phyloP scores from a whole-genome alignment of 2,329 filamentous ascomycete genomes.

The Phoma sp. region DNA sequence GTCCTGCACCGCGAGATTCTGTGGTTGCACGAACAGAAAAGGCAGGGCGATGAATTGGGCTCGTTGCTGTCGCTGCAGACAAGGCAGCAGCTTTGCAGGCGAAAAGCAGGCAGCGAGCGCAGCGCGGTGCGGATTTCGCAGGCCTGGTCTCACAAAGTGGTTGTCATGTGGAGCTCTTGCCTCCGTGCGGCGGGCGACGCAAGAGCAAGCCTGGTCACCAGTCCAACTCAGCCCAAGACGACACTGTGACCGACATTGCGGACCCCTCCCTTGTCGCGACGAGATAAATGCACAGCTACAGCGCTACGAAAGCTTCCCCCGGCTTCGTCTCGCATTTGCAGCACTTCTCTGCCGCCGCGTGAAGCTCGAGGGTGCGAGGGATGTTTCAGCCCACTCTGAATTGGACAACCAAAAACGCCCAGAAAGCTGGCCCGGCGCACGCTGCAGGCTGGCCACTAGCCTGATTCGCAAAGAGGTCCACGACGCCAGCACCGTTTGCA shows the following conservation, averaged over 20 bases:
- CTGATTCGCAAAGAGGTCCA: slow-evolving; percentile 7
- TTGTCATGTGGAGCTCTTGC: slow-evolving; percentile 3
- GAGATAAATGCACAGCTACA: neutral
- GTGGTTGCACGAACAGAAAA: neutral
- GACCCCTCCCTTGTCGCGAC: neutral
- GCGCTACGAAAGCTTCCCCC: slow-evolving; percentile 2
- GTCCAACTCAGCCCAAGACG: neutral
- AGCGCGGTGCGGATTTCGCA: slow-evolving; percentile 2
- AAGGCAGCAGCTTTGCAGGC: neutral
- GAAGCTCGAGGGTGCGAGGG: slow-evolving; percentile 6
- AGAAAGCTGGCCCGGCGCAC: neutral
- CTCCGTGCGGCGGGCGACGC: neutral
- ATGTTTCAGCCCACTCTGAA: slow-evolving; percentile 10
- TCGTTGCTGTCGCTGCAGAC: neutral
- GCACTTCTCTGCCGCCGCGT: slow-evolving; percentile 11
- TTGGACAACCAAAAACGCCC: slow-evolving; percentile 6
- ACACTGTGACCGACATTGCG: neutral
- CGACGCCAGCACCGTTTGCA: slow-evolving; percentile 4
- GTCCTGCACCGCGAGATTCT: neutral
- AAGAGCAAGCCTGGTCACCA: slow-evolving; percentile 4
- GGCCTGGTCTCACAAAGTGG: slow-evolving; percentile 11
- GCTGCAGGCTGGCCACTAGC: neutral
- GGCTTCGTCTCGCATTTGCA: slow-evolving; percentile 21
- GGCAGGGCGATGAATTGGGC: no score
- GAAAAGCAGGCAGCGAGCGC: neutral